Conservation (phyloP, 2,329 filamentous ascomycete species). For the Dendryphion nanum region DNA sequence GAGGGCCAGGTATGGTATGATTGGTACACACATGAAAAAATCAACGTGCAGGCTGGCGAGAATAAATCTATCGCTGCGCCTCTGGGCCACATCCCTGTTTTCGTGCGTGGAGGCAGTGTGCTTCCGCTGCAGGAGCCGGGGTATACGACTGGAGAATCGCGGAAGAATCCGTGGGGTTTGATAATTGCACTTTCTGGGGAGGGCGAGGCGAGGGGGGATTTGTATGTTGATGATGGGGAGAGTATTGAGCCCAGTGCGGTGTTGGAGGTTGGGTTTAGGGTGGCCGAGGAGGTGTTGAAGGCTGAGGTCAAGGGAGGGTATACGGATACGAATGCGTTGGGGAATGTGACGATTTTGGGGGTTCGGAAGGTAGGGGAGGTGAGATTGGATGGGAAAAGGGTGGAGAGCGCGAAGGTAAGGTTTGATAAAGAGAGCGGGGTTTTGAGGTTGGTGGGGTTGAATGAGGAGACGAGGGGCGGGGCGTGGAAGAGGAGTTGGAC, state of each 20-base stretch:
- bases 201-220: constrained; percentile 57
- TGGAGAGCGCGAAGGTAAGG: constrained; percentile 46
- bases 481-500: constrained; percentile 61
- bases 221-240: constrained; percentile 77
- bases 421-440: constrained; percentile 51
- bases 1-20: constrained; percentile 69
- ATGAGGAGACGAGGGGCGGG: constrained; percentile 49
- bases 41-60: constrained; percentile 52
- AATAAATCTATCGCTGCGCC: constrained; percentile 63
- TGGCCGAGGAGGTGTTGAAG: constrained; percentile 45
- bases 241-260: constrained; percentile 58
- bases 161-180: constrained; percentile 66
- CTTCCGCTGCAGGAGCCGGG: constrained; percentile 67
- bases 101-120: constrained; percentile 65
- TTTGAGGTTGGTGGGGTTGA: constrained; percentile 53
- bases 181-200: constrained; percentile 59
- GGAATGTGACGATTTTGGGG: constrained; percentile 64
- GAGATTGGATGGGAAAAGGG: constrained; percentile 48
- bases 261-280: constrained; percentile 54
- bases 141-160: constrained; percentile 63
- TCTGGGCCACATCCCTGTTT: constrained; percentile 69
- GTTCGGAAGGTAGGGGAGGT: constrained; percentile 43
- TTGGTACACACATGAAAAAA: constrained; percentile 67
- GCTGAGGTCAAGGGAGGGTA: constrained; percentile 53
- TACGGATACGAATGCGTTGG: constrained; percentile 57